A percentile compares a stretch with the other conserved stretches of the same genome.
Conservation (phyloP, 2,329 filamentous ascomycete species). For the Coccinonectria pachysandricola region DNA sequence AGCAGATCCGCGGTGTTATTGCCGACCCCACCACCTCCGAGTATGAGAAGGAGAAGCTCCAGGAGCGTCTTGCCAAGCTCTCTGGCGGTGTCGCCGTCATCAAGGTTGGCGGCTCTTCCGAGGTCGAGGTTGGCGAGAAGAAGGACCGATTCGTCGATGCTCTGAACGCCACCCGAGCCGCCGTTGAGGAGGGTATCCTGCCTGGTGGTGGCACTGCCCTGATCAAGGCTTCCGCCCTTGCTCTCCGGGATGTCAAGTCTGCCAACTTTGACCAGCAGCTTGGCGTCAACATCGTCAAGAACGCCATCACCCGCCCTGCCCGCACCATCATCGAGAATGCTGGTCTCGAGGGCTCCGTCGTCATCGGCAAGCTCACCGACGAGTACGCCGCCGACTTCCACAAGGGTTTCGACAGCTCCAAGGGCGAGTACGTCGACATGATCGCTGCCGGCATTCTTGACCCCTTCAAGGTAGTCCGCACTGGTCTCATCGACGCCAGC, state of each 20-base stretch:
- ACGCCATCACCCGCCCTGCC: slow-evolving; percentile 90
- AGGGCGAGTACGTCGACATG: slow-evolving; percentile 99
- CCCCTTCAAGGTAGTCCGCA: slow-evolving; percentile 98
- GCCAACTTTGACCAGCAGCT: slow-evolving; percentile 99
- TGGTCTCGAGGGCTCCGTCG: slow-evolving; percentile 86
- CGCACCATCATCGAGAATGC: slow-evolving; percentile 97
- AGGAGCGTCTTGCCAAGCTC: slow-evolving; percentile 98
- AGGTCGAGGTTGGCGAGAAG: slow-evolving; percentile 99
- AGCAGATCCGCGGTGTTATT: slow-evolving; percentile 98
- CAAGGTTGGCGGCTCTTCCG: slow-evolving; percentile 94
- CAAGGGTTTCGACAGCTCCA: slow-evolving; percentile 93
- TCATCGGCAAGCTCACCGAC: slow-evolving; percentile 96
- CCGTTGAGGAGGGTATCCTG: slow-evolving; percentile 97
- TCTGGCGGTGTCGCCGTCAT: slow-evolving; percentile 98
- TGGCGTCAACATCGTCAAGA: slow-evolving; percentile 95
- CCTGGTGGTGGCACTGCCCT: slow-evolving; percentile 97
- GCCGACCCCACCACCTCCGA: slow-evolving; percentile 87
- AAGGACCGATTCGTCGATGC: slow-evolving; percentile 99
- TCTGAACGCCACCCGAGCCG: slow-evolving; percentile 92
- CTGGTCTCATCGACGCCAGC: slow-evolving; percentile 85
- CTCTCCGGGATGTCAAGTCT: slow-evolving; percentile 71
- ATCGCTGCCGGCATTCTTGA: slow-evolving; percentile 94
- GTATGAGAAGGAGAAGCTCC: slow-evolving; percentile 99
- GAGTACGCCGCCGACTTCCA: slow-evolving; percentile 91
- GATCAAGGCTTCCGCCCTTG: slow-evolving; percentile 91